A percentile compares a stretch with the other conserved stretches of the same genome.
Conservation (phyloP, 1,139 yeast genomes). For the Maudiozyma humilis region DNA sequence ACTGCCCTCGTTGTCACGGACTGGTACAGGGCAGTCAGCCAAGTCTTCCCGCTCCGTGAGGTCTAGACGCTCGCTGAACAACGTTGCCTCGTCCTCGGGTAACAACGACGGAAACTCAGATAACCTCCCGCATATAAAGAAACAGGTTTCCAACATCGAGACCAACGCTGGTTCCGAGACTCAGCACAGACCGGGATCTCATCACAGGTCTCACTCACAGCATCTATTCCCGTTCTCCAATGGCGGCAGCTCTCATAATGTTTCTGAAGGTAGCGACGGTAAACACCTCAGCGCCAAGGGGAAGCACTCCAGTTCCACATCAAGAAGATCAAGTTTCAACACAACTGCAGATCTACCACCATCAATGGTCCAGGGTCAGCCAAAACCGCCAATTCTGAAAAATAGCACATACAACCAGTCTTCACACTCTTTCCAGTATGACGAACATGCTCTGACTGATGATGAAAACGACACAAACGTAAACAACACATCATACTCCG, state of each 20-base stretch:
- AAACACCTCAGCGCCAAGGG: constrained; percentile 2
- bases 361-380: constrained; percentile 59
- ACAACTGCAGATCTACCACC: constrained; percentile 43
- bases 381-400: constrained; percentile 58
- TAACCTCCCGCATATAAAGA: constrained; percentile 2
- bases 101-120: not conserved
- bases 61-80: constrained; percentile 3
- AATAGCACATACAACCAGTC: constrained; percentile 27
- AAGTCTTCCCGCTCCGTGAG: constrained; percentile 13
- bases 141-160: constrained; percentile 7
- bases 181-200: not conserved
- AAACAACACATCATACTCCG: constrained; percentile 2
- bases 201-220: constrained; percentile 11
- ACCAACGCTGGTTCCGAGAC: not conserved
- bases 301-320: not conserved
- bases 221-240: constrained; percentile 1
- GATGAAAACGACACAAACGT: constrained; percentile 22
- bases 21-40: constrained; percentile 14
- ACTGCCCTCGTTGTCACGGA: constrained; percentile 12
- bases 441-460: constrained; percentile 29
- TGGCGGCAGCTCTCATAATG: not conserved
- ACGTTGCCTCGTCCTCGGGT: not conserved
- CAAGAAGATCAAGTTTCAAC: constrained; percentile 21
- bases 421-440: constrained; percentile 19
- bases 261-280: not conserved